phyloP scores from a whole-genome alignment of 352 stramenopile genomes.

The Plasmopara muralis region DNA sequence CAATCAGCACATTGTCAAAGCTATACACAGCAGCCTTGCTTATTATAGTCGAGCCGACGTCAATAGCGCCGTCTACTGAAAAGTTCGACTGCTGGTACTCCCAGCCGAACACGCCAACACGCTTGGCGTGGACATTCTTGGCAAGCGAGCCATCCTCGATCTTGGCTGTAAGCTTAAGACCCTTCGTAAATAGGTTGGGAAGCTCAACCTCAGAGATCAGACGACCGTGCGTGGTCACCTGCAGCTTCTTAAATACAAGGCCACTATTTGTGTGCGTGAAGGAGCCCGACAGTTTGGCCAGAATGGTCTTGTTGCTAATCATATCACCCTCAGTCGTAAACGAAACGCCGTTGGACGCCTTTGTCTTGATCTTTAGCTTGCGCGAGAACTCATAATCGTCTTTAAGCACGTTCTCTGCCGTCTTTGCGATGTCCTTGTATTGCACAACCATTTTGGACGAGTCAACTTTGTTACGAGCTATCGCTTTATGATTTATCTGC shows the following conservation, averaged over 20 bases:
- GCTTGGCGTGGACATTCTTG: slow-evolving; percentile 66
- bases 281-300: slow-evolving; percentile 71
- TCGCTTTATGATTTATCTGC: no score
- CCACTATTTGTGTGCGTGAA: slow-evolving; percentile 64
- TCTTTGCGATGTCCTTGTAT: slow-evolving; percentile 82
- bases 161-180: slow-evolving; percentile 80
- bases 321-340: slow-evolving; percentile 75
- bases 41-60: slow-evolving; percentile 71
- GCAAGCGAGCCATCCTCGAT: slow-evolving; percentile 72
- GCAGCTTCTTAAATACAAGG: slow-evolving; percentile 82
- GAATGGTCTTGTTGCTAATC: slow-evolving; percentile 77
- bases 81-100: slow-evolving; percentile 77
- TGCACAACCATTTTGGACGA: slow-evolving; percentile 44
- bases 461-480: no score
- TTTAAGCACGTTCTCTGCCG: slow-evolving; percentile 57
- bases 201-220: slow-evolving; percentile 72
- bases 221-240: slow-evolving; percentile 76
- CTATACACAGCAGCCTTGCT: slow-evolving; percentile 6
- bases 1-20: slow-evolving; percentile 17
- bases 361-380: slow-evolving; percentile 81
- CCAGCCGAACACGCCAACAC: slow-evolving; percentile 63
- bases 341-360: slow-evolving; percentile 60
- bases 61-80: slow-evolving; percentile 63
- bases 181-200: slow-evolving; percentile 66
- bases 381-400: slow-evolving; percentile 78